phyloP scores from a whole-genome alignment of 2,329 filamentous ascomycete species.

The Amauroascus niger region DNA sequence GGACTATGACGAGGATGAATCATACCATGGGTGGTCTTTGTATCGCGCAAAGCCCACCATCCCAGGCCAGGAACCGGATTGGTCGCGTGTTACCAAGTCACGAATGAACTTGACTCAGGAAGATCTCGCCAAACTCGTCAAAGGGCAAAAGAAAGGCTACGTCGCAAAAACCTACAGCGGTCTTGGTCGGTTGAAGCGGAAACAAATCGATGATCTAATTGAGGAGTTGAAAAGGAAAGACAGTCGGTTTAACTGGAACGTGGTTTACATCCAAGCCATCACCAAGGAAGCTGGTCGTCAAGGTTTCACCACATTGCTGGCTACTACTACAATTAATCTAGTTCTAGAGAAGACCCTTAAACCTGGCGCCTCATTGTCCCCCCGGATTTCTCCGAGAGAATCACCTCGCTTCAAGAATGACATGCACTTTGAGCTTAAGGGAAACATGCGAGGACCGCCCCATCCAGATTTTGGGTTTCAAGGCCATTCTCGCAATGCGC shows the following conservation, averaged over 20 bases:
- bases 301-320: conserved; percentile 18
- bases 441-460: conserved; percentile 8
- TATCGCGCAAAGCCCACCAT: conserved; percentile 25
- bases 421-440: neutral
- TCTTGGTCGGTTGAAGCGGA: conserved; percentile 24
- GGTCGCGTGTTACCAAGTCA: conserved; percentile 25
- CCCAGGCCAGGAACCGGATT: conserved; percentile 25
- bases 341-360: conserved; percentile 27
- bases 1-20: neutral
- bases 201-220: conserved; percentile 31
- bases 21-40: conserved; percentile 31
- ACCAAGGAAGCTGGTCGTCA: conserved; percentile 23
- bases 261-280: conserved; percentile 27
- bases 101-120: conserved; percentile 27
- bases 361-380: conserved; percentile 13
- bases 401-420: conserved; percentile 1
- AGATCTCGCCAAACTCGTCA: conserved; percentile 25
- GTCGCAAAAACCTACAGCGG: conserved; percentile 25
- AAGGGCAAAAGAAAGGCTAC: conserved; percentile 25
- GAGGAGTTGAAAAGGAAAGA: conserved; percentile 25
- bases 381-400: neutral
- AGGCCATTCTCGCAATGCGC: neutral
- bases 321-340: conserved; percentile 29
- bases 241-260: conserved; percentile 30
- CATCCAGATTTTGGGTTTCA: neutral